These are phyloP conservation scores for Naganishia onofrii DNA, from an alignment of 768 basidiomycete genomes.

Conservation along the genomic window DNA sequence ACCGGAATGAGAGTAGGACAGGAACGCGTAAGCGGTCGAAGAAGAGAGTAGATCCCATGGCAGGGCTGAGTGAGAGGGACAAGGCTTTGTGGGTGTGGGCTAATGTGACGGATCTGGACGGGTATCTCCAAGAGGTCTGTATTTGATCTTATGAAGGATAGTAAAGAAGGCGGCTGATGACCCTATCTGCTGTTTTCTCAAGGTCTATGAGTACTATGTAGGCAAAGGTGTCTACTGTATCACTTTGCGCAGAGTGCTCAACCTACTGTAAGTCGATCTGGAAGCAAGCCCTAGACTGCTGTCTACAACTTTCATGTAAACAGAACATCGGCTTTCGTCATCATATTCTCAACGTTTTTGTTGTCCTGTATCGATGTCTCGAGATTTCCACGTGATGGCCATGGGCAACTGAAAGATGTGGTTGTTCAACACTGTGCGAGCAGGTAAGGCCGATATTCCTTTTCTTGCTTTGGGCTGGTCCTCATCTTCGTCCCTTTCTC, in stretches of 20 bases:
- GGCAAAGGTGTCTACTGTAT: conserved; percentile 97
- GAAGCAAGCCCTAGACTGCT: conserved; percentile 19
- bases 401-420: conserved; percentile 71
- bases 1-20: conserved; percentile 3
- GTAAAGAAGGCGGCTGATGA: neutral
- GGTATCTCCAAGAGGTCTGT: conserved; percentile 81
- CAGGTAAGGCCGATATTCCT: conserved; percentile 58
- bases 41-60: conserved; percentile 5
- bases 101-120: conserved; percentile 94
- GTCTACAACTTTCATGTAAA: conserved; percentile 26
- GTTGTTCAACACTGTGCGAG: conserved; percentile 80
- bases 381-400: conserved; percentile 65
- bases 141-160: neutral
- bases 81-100: conserved; percentile 98
- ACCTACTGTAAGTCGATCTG: conserved; percentile 72
- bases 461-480: neutral
- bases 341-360: conserved; percentile 95
- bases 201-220: conserved; percentile 84
- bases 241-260: conserved; percentile 81
- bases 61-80: conserved; percentile 57
- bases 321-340: conserved; percentile 97
- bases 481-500: neutral
- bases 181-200: neutral
- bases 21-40: conserved; percentile 16
- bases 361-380: conserved; percentile 92